phyloP scores from a whole-genome alignment of 1,284 basidiomycete species.

The Fistulinella staudtii region DNA sequence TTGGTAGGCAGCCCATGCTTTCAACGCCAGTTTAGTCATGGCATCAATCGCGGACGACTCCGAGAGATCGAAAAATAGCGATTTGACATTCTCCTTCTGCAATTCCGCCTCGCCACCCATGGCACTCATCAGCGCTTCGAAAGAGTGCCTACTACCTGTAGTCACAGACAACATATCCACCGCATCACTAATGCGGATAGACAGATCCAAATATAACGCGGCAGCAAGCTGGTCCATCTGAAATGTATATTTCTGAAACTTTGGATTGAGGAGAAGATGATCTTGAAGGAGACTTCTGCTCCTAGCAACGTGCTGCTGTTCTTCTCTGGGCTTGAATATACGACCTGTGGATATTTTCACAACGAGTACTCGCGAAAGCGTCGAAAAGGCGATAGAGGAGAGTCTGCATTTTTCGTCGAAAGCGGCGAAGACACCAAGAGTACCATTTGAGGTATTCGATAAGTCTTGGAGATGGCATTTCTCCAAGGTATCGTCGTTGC shows the following conservation, averaged over 20 bases:
- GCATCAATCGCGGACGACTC: conserved; percentile 15
- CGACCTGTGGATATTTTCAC: conserved; percentile 25
- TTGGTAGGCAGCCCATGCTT: conserved; percentile 44
- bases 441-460: conserved; percentile 18
- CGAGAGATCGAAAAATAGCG: conserved; percentile 36
- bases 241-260: conserved; percentile 38
- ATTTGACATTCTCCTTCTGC: conserved; percentile 29
- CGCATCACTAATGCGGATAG: conserved; percentile 36
- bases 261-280: conserved; percentile 30
- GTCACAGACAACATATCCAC: conserved; percentile 44
- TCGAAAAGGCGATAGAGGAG: conserved; percentile 37
- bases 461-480: conserved; percentile 24
- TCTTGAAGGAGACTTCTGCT: conserved; percentile 29
- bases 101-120: conserved; percentile 36
- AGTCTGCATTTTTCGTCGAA: conserved; percentile 36
- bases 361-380: conserved; percentile 31
- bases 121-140: conserved; percentile 36
- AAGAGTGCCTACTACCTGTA: conserved; percentile 28
- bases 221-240: conserved; percentile 42
- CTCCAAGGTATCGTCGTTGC: conserved; percentile 22
- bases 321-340: conserved; percentile 8
- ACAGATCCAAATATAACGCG: conserved; percentile 40
- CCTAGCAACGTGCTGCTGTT: conserved; percentile 14
- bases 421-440: conserved; percentile 38
- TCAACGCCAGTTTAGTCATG: conserved; percentile 29